Evolutionary conservation across 345 rosid species (phyloP).

Genomic region (Combretum micranthum): DNA sequence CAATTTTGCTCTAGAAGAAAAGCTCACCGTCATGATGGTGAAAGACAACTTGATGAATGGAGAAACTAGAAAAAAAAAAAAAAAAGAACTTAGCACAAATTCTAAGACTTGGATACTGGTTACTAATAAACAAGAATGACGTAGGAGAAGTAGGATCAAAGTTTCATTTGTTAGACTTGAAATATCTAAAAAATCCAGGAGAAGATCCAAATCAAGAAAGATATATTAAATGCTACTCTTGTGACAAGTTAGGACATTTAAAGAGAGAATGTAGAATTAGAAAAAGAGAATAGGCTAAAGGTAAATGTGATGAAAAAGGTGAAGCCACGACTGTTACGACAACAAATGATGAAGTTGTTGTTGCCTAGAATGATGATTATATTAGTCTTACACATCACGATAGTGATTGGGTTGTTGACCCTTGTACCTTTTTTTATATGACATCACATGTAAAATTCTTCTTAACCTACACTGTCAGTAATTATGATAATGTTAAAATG

Average conservation of each 20-base stretch:
- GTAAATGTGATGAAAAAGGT: not conserved
- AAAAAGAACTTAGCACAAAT: not conserved
- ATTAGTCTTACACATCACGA: not conserved
- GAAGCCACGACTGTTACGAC: not conserved
- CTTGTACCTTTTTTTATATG: not conserved
- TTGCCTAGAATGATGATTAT: not conserved
- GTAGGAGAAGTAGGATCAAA: slow-evolving; percentile 3
- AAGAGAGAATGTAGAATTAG: not conserved
- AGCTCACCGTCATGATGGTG: slow-evolving; percentile 1
- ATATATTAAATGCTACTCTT: no score
- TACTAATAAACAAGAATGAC: not conserved
- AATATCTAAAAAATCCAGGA: not conserved
- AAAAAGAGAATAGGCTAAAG: not conserved
- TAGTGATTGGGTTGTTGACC: not conserved
- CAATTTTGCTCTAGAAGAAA: no score
- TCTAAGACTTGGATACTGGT: not conserved
- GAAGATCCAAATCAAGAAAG: not conserved
- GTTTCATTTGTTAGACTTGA: no score
- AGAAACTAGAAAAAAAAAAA: slow-evolving; percentile 9
- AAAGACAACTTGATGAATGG: slow-evolving; percentile 5
- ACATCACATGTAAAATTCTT: not conserved
- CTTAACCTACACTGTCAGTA: not conserved
- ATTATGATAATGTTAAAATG: not conserved
- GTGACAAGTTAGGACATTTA: not conserved
- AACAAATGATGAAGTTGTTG: not conserved